Evolutionary conservation across 139 green algal species (phyloP).

Genomic region (Chlorella ohadii): DNA sequence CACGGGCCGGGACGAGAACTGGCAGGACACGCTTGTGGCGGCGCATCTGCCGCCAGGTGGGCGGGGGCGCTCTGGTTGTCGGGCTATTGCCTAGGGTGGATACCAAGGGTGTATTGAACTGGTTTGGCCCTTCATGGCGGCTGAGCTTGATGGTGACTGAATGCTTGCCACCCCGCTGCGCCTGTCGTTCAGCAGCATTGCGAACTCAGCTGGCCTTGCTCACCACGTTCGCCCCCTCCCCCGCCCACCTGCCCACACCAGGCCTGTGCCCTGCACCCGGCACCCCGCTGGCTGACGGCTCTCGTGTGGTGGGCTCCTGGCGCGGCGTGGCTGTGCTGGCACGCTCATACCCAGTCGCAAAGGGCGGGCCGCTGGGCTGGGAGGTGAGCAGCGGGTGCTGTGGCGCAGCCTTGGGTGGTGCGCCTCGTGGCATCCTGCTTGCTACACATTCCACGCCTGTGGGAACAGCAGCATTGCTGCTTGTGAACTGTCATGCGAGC

Average conservation of each 20-base stretch:
- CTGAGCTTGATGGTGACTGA: not conserved
- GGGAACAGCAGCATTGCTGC: no score
- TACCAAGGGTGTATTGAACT: not conserved
- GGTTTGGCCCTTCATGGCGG: no score
- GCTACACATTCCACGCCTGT: no score
- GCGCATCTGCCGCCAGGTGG: conserved; percentile 23
- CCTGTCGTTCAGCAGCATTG: no score
- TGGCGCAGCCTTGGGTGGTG: not conserved
- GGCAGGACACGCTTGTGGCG: conserved; percentile 44
- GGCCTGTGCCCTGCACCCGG: not conserved
- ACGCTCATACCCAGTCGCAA: conserved; percentile 39
- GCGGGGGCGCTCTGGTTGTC: not conserved
- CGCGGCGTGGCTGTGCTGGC: conserved; percentile 30
- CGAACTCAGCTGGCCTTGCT: no score
- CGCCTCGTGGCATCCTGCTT: no score
- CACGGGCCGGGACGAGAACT: conserved; percentile 35
- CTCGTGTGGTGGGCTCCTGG: conserved; percentile 21
- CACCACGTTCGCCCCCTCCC: no score
- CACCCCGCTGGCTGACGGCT: conserved; percentile 7
- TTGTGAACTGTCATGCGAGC: no score
- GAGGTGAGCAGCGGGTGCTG: conserved; percentile 11
- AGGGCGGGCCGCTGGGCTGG: conserved; percentile 48
- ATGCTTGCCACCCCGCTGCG: not conserved
- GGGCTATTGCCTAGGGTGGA: not conserved
- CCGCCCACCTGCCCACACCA: no score